These are phyloP conservation scores for Carex sylvatica DNA, from an alignment of 202 grass and related monocot species.

Conservation along the genomic window DNA sequence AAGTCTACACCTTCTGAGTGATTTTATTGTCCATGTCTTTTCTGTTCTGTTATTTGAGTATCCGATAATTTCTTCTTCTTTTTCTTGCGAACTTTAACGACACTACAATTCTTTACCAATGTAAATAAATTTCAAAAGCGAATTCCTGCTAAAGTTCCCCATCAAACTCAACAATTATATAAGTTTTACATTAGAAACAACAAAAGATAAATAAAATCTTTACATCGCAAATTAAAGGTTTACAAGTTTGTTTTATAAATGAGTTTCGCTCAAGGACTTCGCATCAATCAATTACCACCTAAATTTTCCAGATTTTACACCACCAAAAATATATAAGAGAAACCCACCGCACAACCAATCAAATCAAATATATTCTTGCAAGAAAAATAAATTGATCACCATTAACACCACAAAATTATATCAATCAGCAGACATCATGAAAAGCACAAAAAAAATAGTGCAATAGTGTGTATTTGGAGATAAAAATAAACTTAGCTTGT, in stretches of 20 bases:
- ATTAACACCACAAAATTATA: constrained; percentile 15
- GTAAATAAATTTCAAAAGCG: not conserved
- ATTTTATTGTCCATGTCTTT: not conserved
- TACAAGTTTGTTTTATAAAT: not conserved
- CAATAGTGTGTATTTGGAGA: not conserved
- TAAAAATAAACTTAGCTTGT: constrained; percentile 20
- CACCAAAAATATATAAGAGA: not conserved
- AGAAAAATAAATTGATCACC: not conserved
- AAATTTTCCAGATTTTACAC: constrained; percentile 3
- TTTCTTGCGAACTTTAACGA: not conserved
- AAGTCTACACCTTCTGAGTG: not conserved
- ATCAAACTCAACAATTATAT: not conserved
- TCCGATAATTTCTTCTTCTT: not conserved
- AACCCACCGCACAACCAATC: constrained; percentile 9
- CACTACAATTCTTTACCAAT: not conserved
- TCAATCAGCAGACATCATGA: constrained; percentile 10
- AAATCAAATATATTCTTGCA: constrained; percentile 10
- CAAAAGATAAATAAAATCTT: constrained; percentile 9
- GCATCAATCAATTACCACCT: not conserved
- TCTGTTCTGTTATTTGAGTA: not conserved
- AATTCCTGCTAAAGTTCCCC: not conserved
- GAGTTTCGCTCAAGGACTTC: not conserved
- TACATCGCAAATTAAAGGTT: constrained; percentile 13
- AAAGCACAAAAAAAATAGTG: not conserved
- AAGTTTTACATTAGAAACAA: not conserved